Percentiles rank a stretch among this genome's conserved stretches.
Conservation (phyloP, 208 protist species). For the Trypanosoma theileri region DNA sequence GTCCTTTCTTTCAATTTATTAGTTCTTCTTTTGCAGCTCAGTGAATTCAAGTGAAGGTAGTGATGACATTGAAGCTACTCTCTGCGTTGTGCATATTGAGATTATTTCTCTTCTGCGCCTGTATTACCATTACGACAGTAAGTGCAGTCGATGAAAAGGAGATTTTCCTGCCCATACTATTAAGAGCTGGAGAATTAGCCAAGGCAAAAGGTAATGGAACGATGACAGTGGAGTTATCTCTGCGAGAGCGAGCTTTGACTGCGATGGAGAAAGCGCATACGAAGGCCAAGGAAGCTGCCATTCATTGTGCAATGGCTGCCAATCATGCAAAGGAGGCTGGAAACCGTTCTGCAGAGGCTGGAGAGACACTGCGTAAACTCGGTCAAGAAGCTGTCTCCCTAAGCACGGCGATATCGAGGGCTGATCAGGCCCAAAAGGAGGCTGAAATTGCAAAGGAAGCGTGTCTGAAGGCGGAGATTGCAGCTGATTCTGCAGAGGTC, state of each 20-base stretch:
- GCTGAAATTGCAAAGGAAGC: background rate
- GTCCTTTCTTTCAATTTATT: too few species aligned
- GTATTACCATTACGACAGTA: too few species aligned
- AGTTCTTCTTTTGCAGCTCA: too few species aligned
- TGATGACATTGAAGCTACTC: too few species aligned
- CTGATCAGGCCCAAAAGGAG: background rate
- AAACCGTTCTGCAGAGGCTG: background rate
- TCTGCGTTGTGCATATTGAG: too few species aligned
- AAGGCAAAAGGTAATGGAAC: too few species aligned
- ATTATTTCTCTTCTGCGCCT: too few species aligned
- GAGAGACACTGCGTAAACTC: background rate
- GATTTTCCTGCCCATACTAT: too few species aligned
- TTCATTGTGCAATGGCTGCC: background rate
- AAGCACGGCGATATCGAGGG: background rate
- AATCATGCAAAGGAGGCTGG: background rate
- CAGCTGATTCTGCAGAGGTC: background rate
- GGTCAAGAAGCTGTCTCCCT: background rate
- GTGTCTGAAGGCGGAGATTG: background rate
- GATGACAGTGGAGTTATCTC: background rate
- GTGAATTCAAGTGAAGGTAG: too few species aligned
- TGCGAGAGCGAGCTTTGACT: conserved; percentile 4
- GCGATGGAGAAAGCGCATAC: background rate
- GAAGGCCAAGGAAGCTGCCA: background rate
- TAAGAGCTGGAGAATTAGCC: too few species aligned
- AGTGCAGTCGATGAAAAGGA: too few species aligned